phyloP scores from a whole-genome alignment of 305 asterid genomes.

The Solanum hybrid region DNA sequence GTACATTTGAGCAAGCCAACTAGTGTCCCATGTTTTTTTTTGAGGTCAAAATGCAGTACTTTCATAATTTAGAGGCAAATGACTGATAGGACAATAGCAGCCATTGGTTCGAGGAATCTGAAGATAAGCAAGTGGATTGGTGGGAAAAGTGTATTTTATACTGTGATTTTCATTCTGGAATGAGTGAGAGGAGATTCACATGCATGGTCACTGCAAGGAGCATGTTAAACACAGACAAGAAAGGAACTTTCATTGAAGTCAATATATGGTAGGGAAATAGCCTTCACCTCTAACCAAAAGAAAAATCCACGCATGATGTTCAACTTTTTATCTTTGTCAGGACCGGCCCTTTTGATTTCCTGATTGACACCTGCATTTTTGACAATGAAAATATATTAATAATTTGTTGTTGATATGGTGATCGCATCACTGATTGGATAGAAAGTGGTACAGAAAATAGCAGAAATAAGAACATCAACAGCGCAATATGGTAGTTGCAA shows the following conservation, averaged over 20 bases:
- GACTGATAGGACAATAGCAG: neutral
- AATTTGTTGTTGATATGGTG: neutral
- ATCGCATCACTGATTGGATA: neutral
- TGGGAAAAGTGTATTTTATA: neutral
- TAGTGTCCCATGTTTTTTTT: neutral
- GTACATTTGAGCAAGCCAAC: neutral
- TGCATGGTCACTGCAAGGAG: neutral
- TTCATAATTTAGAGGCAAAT: neutral
- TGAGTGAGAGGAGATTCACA: neutral
- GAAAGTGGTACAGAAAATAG: neutral
- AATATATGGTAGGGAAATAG: neutral
- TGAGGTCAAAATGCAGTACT: neutral
- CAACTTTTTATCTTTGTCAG: slow-evolving; percentile 7
- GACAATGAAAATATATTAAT: neutral
- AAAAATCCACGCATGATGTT: slow-evolving; percentile 12
- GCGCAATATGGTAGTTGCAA: neutral
- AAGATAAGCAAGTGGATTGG: neutral
- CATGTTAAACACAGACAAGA: neutral
- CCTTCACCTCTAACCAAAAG: slow-evolving; percentile 12
- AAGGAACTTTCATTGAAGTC: neutral
- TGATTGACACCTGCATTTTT: neutral
- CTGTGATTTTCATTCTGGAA: neutral
- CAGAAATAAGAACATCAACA: neutral
- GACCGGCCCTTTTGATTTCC: slow-evolving; percentile 1
- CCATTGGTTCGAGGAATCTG: neutral